A percentile compares a stretch with the other conserved stretches of the same genome.
Evolutionary conservation across 441 rosid species (phyloP).

Genomic region (Geranium incanum): DNA sequence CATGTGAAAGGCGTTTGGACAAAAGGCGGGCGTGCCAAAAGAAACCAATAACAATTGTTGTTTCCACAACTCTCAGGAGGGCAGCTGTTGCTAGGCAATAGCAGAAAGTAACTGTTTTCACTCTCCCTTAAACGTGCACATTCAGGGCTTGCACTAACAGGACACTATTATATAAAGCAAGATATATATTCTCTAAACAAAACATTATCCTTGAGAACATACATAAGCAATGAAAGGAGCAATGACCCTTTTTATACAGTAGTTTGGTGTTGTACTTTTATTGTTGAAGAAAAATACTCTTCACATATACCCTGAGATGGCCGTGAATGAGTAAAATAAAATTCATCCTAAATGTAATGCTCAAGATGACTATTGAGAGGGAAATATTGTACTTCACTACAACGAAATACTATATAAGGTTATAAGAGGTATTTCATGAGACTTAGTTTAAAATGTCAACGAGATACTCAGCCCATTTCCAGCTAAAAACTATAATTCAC

Average conservation of each 20-base stretch:
- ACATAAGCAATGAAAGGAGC: neutral
- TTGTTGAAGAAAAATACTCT: neutral
- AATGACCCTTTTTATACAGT: neutral
- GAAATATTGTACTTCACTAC: neutral
- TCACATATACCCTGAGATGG: neutral
- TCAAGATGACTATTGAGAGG: neutral
- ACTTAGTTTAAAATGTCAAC: neutral
- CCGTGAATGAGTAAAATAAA: neutral
- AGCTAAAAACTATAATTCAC: neutral
- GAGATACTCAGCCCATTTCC: neutral
- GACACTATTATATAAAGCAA: neutral
- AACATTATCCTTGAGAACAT: neutral
- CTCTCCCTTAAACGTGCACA: neutral
- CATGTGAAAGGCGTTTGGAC: neutral
- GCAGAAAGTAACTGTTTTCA: neutral
- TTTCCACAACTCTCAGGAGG: no score
- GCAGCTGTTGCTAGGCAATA: slow-evolving; percentile 1
- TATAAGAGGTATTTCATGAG: neutral
- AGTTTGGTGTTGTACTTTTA: neutral
- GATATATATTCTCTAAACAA: neutral
- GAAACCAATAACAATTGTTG: neutral
- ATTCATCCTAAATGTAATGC: neutral
- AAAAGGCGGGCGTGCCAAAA: neutral
- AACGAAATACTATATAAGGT: neutral
- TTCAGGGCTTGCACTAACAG: neutral